Evolutionary conservation across 495 filamentous ascomycete species (phyloP), one percentile per base, ranked within the genome.

Genomic region (Trichoderma asperelloides): DNA sequence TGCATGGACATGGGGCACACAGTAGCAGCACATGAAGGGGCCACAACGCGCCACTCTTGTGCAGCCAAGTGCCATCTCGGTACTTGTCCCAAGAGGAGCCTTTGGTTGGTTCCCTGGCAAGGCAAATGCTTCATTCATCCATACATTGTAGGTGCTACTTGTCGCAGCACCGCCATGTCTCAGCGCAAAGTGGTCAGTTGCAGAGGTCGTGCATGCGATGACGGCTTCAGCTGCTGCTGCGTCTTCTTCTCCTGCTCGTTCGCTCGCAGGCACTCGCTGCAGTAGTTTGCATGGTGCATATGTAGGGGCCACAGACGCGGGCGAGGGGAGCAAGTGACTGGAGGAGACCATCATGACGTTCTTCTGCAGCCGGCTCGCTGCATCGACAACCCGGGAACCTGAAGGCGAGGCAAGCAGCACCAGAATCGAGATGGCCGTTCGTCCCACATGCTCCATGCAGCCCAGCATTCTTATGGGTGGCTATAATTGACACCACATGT

Each of bases 21-120:
- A 7, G 41, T 45, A 45, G 41, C 41, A 18, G 41, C 2, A 45
- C 41, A 45, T 45, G 41, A 60, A 60, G 55, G 55, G 55, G 55
- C 12, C 16, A 11, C 55, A 30, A 21, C 47, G 55, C 55, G 55
- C 55, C 55, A 60, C 55, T 60, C n/a, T 60, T 60, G 55, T 60
- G 55, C 55, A 60, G 55, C 55, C 55, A 60, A 60, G 55, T 60
- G 55, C 55, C 55, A 60, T 60, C 55, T 60, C 55, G 55, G 55
- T 60, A 60, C 55, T 60, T 60, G n/a, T 13, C 23, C 23, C 3
- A 13, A 60, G 55, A 18, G 55, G 3, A 11, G 21, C 15, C 47
- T 51, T 60, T 60, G 25, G 55, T 60, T 60, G 55, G 55, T 60
- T 30, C 55, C 55, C 55, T 30, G n/a, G 47, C 47, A 51, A n/a